Evolutionary conservation across 768 basidiomycete species (phyloP), one percentile per base, ranked within the genome.

Genomic region (Tephrocybe sp.): DNA sequence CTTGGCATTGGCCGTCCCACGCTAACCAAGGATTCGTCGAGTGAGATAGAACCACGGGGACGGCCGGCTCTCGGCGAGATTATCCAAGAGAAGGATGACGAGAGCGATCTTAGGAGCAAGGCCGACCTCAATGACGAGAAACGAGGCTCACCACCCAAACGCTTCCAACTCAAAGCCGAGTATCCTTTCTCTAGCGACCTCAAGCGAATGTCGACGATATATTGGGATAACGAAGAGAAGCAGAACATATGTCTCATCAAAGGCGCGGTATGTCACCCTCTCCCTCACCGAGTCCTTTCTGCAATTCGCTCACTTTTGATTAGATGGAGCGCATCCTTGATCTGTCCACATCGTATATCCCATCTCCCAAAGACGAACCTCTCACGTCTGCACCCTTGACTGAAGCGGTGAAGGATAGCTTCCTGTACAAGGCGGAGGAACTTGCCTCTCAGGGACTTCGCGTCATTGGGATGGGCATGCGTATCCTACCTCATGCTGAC

Each of bases 151-250:
- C 12, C 34, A 46, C 12, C 53, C 20, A 65, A 66, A 40, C 65
- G 71, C 14, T 74, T 64, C 47, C 59, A 67, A n/a, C 62, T 72
- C 18, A 63, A 65, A 26, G 58, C 57, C 12, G 73, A 76, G 52
- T 76, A 68, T 47, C 65, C 80, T 0, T 81, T 82, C 58, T 77
- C 78, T 34, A 78, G 76, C 44, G 74, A 73, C 23, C 62, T 79
- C 41, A 82, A 81, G 64, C 65, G 77, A 45, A 82, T 81, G 80
- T 59, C 73, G 7, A 70, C 65, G 25, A 64, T 76, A 30, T 74
- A 70, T 49, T 39, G 56, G 20, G 70, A 72, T 53, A 58, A 54
- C 20, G 56, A 67, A 45, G 57, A 60, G n/a, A 28, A 54, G n/a
- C 28, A 55, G 3, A 63, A 60, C 15, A 33, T 70, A 23, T 55